Conservation (phyloP, 192 early-diverging fungal genomes). For the Gonapodya sp. region DNA sequence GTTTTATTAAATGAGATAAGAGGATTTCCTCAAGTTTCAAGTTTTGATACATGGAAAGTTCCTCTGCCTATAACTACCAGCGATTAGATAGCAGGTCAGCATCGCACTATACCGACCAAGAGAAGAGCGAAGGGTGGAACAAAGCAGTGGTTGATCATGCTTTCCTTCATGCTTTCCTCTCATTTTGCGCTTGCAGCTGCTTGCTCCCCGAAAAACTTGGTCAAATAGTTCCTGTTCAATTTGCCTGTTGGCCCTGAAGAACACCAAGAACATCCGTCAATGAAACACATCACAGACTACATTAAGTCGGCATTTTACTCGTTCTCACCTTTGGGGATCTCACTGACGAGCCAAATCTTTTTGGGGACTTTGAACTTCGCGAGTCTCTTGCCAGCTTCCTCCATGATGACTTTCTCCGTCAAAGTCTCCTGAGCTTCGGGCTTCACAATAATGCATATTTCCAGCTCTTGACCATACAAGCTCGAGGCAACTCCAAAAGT, state of each 20-base stretch:
- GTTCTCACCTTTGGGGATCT: neutral
- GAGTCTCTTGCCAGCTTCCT: conserved; percentile 40
- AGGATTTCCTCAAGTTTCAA: too few relatives aligned
- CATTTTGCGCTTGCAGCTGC: neutral
- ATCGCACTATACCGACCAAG: too few relatives aligned
- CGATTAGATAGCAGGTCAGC: too few relatives aligned
- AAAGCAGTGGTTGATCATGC: too few relatives aligned
- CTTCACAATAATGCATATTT: conserved; percentile 59
- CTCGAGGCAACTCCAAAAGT: conserved; percentile 63
- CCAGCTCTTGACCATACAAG: conserved; percentile 78
- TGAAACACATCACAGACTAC: neutral
- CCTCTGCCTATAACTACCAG: too few relatives aligned
- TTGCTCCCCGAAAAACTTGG: neutral
- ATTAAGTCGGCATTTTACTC: neutral
- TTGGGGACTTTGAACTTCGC: conserved; percentile 67
- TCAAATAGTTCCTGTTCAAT: neutral
- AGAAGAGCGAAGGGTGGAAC: too few relatives aligned
- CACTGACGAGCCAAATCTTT: conserved; percentile 47
- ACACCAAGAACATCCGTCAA: neutral
- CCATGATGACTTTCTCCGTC: conserved; percentile 39
- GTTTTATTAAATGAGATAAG: too few relatives aligned
- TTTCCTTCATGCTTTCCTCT: too few relatives aligned
- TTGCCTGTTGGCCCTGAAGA: neutral
- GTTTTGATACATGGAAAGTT: too few relatives aligned
- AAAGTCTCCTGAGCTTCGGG: conserved; percentile 19